Evolutionary conservation across 2,329 filamentous ascomycete species (phyloP).

Genomic region (Neoascochyta sp.): DNA sequence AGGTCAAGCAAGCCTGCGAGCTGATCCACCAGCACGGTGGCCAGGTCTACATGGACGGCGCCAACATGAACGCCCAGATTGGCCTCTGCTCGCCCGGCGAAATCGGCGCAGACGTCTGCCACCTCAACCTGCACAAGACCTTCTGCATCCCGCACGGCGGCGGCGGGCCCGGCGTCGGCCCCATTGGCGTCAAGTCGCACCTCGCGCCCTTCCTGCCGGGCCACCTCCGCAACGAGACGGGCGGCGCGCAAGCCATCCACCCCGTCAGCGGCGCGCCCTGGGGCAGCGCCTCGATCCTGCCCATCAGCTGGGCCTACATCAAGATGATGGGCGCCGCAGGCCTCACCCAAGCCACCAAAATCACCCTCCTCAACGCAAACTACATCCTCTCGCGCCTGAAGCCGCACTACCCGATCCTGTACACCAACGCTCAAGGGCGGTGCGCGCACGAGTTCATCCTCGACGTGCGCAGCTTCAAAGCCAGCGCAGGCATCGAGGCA

Average conservation of each 20-base stretch:
- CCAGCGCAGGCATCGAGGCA: constrained; percentile 77
- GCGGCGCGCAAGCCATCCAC: constrained; percentile 57
- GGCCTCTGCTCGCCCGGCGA: constrained; percentile 91
- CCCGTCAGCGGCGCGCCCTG: constrained; percentile 79
- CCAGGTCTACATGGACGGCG: constrained; percentile 97
- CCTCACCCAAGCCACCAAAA: constrained; percentile 83
- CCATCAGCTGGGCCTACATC: constrained; percentile 94
- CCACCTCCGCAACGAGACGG: constrained; percentile 59
- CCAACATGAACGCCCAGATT: constrained; percentile 98
- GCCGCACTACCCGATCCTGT: constrained; percentile 85
- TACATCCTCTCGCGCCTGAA: constrained; percentile 87
- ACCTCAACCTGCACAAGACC: constrained; percentile 96
- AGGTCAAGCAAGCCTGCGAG: constrained; percentile 78
- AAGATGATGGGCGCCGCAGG: constrained; percentile 85
- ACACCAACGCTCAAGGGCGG: constrained; percentile 81
- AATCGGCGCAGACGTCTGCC: constrained; percentile 94
- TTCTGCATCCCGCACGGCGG: constrained; percentile 98
- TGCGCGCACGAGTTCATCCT: constrained; percentile 98
- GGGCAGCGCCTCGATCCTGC: constrained; percentile 86
- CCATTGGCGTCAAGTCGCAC: constrained; percentile 85
- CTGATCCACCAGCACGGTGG: constrained; percentile 84
- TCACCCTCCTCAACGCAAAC: constrained; percentile 94
- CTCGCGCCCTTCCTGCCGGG: constrained; percentile 73
- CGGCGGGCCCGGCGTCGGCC: constrained; percentile 88
- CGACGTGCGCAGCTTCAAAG: constrained; percentile 79